These are phyloP conservation scores for Penicillium dipodomyicola DNA, from an alignment of 495 filamentous ascomycete genomes.

Conservation along the genomic window DNA sequence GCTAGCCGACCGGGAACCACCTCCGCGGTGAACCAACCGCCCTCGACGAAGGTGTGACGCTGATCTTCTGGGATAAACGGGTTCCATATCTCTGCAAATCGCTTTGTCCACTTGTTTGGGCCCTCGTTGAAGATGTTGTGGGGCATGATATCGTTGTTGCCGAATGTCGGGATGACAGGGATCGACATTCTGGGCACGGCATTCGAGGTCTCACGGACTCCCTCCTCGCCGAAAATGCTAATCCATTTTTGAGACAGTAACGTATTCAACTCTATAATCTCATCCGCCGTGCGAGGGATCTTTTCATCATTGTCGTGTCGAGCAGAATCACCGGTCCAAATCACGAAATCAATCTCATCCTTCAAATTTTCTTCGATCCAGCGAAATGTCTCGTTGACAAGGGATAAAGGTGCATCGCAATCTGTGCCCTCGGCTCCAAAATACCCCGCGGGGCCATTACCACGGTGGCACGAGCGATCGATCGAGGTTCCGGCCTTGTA, in stretches of 20 bases:
- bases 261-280: slow-evolving; percentile 74
- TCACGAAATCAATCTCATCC: slow-evolving; percentile 85
- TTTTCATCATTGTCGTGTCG: slow-evolving; percentile 91
- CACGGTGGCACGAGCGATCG: slow-evolving; percentile 72
- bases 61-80: slow-evolving; percentile 91
- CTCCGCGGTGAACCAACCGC: slow-evolving; percentile 92
- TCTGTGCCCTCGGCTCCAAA: slow-evolving; percentile 82
- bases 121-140: slow-evolving; percentile 90
- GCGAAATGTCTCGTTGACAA: slow-evolving; percentile 85
- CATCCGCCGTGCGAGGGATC: slow-evolving; percentile 67
- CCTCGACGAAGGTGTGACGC: slow-evolving; percentile 84
- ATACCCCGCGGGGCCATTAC: slow-evolving; percentile 69
- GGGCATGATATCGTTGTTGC: slow-evolving; percentile 96
- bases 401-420: slow-evolving; percentile 77
- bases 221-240: slow-evolving; percentile 62
- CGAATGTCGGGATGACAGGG: slow-evolving; percentile 85
- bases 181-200: slow-evolving; percentile 56
- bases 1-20: slow-evolving; percentile 84
- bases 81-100: slow-evolving; percentile 71
- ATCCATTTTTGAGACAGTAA: slow-evolving; percentile 73
- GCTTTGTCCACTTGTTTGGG: slow-evolving; percentile 78
- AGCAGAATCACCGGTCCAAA: slow-evolving; percentile 97
- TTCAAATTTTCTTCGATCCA: slow-evolving; percentile 87
- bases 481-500: slow-evolving; percentile 76
- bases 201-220: slow-evolving; percentile 42